A percentile compares a stretch with the other conserved stretches of the same genome.
Evolutionary conservation across 345 rosid genomes (phyloP).

Genomic region (Xanthoceras sorbifolium): DNA sequence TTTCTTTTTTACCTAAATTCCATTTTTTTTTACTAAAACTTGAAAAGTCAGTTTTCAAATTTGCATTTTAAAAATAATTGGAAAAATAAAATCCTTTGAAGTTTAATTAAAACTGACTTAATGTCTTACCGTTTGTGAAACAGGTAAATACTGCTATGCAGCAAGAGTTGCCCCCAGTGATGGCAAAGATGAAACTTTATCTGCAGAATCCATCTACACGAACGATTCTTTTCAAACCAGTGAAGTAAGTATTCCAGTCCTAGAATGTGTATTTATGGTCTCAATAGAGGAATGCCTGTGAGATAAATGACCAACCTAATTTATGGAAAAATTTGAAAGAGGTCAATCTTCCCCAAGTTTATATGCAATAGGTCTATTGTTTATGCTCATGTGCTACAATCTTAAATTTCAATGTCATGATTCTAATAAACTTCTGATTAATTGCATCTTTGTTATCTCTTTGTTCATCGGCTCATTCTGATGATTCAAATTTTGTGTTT

Average conservation of each 20-base stretch:
- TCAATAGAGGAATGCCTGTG: background rate
- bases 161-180: constrained; percentile 68
- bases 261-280: background rate
- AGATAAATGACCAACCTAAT: background rate
- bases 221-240: constrained; percentile 87
- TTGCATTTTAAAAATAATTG: background rate
- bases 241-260: constrained; percentile 57
- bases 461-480: background rate
- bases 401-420: background rate
- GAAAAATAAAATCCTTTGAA: background rate
- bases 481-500: background rate
- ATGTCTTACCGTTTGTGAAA: constrained; percentile 19
- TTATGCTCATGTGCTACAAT: background rate
- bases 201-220: constrained; percentile 83
- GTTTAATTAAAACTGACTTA: constrained; percentile 9
- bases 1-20: background rate
- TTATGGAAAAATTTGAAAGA: background rate
- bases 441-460: background rate
- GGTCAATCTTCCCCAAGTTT: background rate
- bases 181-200: constrained; percentile 91
- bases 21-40: background rate
- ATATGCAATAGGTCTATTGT: background rate
- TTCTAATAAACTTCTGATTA: background rate
- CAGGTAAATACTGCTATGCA: constrained; percentile 77
- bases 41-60: background rate